Conservation (phyloP, 2,329 filamentous ascomycete species). For the Coniochaeta prunicola region DNA sequence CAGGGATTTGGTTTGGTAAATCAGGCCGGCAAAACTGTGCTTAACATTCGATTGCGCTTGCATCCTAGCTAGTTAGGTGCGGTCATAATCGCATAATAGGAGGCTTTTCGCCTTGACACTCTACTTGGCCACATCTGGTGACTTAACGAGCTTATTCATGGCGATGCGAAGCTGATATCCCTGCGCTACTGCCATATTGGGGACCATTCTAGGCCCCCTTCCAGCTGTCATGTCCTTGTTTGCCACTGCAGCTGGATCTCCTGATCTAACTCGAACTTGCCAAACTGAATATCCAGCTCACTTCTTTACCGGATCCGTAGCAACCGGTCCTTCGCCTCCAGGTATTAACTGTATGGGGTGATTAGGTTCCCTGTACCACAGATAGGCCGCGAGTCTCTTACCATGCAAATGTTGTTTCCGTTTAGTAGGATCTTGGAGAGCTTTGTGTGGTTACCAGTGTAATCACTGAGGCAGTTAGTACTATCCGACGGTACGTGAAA, state of each 20-base stretch:
- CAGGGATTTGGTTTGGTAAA: neutral
- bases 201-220: neutral
- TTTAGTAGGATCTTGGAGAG: constrained; percentile 93
- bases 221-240: neutral
- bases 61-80: neutral
- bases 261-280: neutral
- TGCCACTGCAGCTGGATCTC: neutral
- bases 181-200: neutral
- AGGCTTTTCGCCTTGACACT: neutral
- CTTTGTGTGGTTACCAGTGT: constrained; percentile 79
- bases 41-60: neutral
- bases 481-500: constrained; percentile 5
- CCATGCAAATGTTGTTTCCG: constrained; percentile 99
- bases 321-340: constrained; percentile 63
- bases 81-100: neutral
- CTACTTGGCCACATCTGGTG: neutral
- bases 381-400: constrained; percentile 32
- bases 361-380: neutral
- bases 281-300: constrained; percentile 11
- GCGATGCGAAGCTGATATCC: neutral
- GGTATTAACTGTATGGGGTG: constrained; percentile 59
- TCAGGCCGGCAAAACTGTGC: neutral
- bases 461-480: constrained; percentile 57
- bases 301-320: constrained; percentile 11
- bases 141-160: neutral